These are phyloP conservation scores for Wickerhamiella alocasiicola DNA, from an alignment of 805 yeast genomes.

Conservation along the genomic window DNA sequence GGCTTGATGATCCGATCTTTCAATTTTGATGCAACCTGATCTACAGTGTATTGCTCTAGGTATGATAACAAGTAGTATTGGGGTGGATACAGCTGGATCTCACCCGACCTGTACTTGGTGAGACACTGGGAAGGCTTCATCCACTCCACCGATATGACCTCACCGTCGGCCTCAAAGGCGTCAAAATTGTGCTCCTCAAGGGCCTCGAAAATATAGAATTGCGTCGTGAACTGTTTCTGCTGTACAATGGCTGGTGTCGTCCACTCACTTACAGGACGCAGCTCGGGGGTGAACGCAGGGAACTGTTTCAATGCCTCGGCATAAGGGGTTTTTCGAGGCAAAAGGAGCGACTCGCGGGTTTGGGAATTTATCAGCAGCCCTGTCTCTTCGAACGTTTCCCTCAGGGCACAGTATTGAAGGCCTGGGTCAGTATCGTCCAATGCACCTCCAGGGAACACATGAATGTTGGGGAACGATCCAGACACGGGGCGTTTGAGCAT, in stretches of 20 bases:
- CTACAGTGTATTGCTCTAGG: constrained; percentile 14
- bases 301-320: neutral
- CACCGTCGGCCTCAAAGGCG: constrained; percentile 11
- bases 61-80: constrained; percentile 23
- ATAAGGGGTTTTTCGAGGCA: neutral
- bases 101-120: constrained; percentile 17
- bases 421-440: constrained; percentile 21
- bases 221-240: constrained; percentile 23
- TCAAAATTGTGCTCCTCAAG: constrained; percentile 14
- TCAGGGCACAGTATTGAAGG: constrained; percentile 22
- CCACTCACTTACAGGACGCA: constrained; percentile 22
- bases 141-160: constrained; percentile 21
- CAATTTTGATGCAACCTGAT: constrained; percentile 11
- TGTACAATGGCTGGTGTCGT: constrained; percentile 22
- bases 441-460: constrained; percentile 28
- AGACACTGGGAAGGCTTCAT: constrained; percentile 20
- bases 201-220: constrained; percentile 20
- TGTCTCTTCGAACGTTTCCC: constrained; percentile 27
- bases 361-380: constrained; percentile 22
- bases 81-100: constrained; percentile 24
- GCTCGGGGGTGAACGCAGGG: neutral
- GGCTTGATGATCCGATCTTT: constrained; percentile 19
- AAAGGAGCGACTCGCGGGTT: neutral
- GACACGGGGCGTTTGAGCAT: constrained; percentile 23
- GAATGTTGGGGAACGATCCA: constrained; percentile 23